Evolutionary conservation across 2,329 filamentous ascomycete genomes (phyloP), one percentile per base, ranked within the genome.

Genomic region (Aspergillus calidoustus): DNA sequence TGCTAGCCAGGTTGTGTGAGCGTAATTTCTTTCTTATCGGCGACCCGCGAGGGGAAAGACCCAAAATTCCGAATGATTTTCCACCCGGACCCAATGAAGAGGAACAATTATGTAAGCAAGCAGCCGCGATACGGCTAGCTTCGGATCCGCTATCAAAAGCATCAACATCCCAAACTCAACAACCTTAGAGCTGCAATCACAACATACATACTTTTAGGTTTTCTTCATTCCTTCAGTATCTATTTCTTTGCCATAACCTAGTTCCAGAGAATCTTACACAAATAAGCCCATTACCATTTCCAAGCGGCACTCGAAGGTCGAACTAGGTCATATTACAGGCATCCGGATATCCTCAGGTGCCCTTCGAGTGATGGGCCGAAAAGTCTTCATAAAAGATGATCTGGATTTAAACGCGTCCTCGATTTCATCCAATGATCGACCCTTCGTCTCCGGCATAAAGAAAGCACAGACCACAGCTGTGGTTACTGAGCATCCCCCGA

Each of bases 371-470:
- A 60, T 44, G 11, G 57, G 60, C 8, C 54, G 34, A 17, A 61
- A 25, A 7, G 47, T 19, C 17, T 65, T 65, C 43, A 59, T 23
- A 7, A 61, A 59, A 1, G 60, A 49, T 1, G 60, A 54, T 41
- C 58, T 71, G 1, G 63, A 65, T 30, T 77, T 76, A 60, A 84
- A 84, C 0, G 80, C 79, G 13, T 78, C 74, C 54, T 84, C 79
- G 52, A 84, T 85, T 48, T 79, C 76, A 54, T 84, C 82, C n/a
- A 86, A 73, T 0, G 78, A 78, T 11, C 74, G 70, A 0, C 83
- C 83, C 25, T 80, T 75, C 0, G 83, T 85, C 67, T 85, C 83
- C 0, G 80, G 81, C 82, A 85, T 85, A 51, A 75, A 82, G 0
- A 77, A 54, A 1, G 74, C 70, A 25, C 77, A 76, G 0, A 82